Evolutionary conservation across 805 yeast species (phyloP), one percentile per base, ranked within the genome.

Genomic region (Yueomyces sinensis): DNA sequence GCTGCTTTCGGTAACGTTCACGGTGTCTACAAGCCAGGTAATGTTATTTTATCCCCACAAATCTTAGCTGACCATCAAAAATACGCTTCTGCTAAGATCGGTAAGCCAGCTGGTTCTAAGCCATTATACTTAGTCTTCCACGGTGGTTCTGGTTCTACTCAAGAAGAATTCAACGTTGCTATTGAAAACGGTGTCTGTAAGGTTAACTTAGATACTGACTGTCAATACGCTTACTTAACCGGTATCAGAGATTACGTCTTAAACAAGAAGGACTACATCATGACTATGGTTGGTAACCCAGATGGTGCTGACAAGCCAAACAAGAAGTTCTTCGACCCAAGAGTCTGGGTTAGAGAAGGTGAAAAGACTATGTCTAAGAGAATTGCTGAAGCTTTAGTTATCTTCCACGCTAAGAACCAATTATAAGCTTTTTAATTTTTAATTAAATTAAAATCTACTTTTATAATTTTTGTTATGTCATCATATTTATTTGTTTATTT

Each of bases 291-390:
- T 56, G 98, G 98, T 69, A 91, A 91, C 93, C 98, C 98, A 69
- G 95, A 89, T 17, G 98, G 97, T 66, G 89, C 70, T 38, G 97
- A 91, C 70, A 82, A 84, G 75, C 98, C 98, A 71, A 91, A 91
- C 89, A 91, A 91, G 87, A 91, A 91, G 74, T 86, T 70, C 84
- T 91, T 84, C 62, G 98, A 91, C 72, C 98, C 98, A 70, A 89
- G 98, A 79, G 97, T 87, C 67, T 91, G 98, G 98, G 96, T 91
- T 50, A 87, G 97, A 76, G 97, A 89, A 72, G 97, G 98, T 75
- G 98, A 91, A 76, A 86, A 86, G 86, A 86, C 96, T 60, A 89
- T 91, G 96, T 50, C 76, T 49, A 67, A 63, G 50, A 83, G 96
- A 78, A 72, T 91, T 57, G 50, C 81, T 42, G 79, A 76, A 63